Evolutionary conservation across 352 stramenopile species (phyloP), one percentile per base, ranked within the genome.

Genomic region (Pythium dissotocum): DNA sequence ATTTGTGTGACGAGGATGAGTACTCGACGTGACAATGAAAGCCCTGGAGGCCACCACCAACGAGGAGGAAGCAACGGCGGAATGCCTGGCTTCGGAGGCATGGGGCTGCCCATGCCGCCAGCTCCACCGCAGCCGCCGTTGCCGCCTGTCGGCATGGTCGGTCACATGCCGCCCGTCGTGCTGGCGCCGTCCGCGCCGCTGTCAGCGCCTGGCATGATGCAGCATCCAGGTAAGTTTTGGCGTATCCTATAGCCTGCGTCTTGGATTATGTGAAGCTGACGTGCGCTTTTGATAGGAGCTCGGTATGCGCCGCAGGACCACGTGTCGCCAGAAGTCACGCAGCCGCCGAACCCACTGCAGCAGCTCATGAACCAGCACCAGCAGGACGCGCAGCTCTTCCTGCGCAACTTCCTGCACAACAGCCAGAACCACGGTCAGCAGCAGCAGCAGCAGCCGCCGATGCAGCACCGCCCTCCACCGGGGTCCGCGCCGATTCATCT

Each of bases 271-370:
- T 58, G 30, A 32, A 6, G 30, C 26, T 60, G 30, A 60, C 32
- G 12, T 46, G 59, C 9, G 32, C 30, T 55, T n/a, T 30, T 49
- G 30, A 21, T 33, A 66, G 49, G 54, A 82, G 77, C 57, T 7
- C 83, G 83, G 48, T 91, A 80, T 49, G 78, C 80, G 49, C 73
- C 80, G 58, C 71, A 78, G 0, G 82, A 89, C 57, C 75, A 87
- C 61, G 69, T 82, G 13, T 85, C 80, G 38, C 84, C 82, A 2
- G 82, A 92, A 61, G 76, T 90, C 57, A 90, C 84, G 61, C 84
- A 89, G 49, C 86, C 78, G 46, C 77, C 75, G 18, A 85, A 90
- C 59, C 78, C 82, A 32, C 49, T 92, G 73, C 82, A 90, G 61
- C 80, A 87, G 58, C 63, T 92, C 21, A 75, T 90, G 57, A 81